Percentiles rank a stretch among this genome's conserved stretches.
Evolutionary conservation across 805 yeast species (phyloP).

Genomic region (Candida jianshihensis): DNA sequence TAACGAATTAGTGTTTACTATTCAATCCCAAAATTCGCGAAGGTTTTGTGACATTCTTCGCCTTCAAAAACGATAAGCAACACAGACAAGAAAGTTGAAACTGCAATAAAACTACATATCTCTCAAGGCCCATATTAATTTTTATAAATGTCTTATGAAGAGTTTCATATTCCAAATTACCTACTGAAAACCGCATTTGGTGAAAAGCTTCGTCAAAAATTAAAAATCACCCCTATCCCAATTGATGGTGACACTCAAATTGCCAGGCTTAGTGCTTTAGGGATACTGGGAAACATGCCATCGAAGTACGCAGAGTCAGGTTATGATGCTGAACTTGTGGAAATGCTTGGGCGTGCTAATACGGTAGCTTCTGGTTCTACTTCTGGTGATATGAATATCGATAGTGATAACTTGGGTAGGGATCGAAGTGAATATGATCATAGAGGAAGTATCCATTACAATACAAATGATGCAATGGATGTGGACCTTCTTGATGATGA

Average conservation of each 20-base stretch:
- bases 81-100: no score
- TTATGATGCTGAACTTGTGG: constrained; percentile 7
- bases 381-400: background rate
- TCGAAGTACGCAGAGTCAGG: constrained; percentile 7
- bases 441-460: constrained; percentile 4
- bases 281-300: constrained; percentile 17
- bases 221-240: constrained; percentile 1
- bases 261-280: constrained; percentile 8
- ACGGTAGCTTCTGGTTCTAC: background rate
- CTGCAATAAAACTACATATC: no score
- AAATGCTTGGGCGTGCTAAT: constrained; percentile 4
- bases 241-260: constrained; percentile 4
- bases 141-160: background rate
- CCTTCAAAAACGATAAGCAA: no score
- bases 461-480: constrained; percentile 12
- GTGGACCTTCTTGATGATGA: constrained; percentile 10
- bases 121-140: no score
- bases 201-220: constrained; percentile 8
- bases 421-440: background rate
- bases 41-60: no score
- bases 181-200: constrained; percentile 16
- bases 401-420: background rate
- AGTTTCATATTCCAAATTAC: constrained; percentile 9
- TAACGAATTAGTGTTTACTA: no score
- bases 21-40: no score